Conservation (phyloP, 108 stramenopile genomes). For the Schizochytrium sp. region DNA sequence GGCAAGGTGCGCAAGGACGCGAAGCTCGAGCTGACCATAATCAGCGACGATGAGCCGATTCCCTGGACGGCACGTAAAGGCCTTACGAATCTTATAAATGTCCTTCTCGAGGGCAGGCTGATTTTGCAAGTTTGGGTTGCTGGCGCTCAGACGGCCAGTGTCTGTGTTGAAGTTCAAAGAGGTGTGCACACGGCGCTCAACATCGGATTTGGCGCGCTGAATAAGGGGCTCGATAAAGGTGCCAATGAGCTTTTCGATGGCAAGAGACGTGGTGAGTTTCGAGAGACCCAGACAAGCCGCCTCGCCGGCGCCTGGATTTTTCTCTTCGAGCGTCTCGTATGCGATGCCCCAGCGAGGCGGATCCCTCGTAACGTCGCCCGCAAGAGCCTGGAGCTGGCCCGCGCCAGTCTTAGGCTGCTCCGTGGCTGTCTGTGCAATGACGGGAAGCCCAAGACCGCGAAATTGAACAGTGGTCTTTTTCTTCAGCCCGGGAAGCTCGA, state of each 20-base stretch:
- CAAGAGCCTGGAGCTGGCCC: slow-evolving; percentile 68
- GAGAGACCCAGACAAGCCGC: slow-evolving; percentile 82
- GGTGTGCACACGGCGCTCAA: slow-evolving; percentile 84
- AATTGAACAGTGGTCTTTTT: background rate
- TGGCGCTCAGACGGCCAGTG: slow-evolving; percentile 87
- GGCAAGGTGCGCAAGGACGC: slow-evolving; percentile 86
- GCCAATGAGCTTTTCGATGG: slow-evolving; percentile 93
- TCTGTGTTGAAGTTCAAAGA: slow-evolving; percentile 96
- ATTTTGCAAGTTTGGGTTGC: slow-evolving; percentile 95
- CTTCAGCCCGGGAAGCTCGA: background rate
- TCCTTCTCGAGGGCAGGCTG: slow-evolving; percentile 99
- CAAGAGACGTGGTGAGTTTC: slow-evolving; percentile 72
- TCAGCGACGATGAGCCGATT: slow-evolving; percentile 92
- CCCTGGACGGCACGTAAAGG: slow-evolving; percentile 79
- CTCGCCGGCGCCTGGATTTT: slow-evolving; percentile 54
- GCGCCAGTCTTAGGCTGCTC: slow-evolving; percentile 81
- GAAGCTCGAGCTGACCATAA: slow-evolving; percentile 96
- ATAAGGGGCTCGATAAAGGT: slow-evolving; percentile 71
- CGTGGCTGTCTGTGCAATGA: slow-evolving; percentile 40
- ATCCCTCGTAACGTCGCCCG: slow-evolving; percentile 72
- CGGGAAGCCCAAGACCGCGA: background rate
- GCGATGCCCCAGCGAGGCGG: slow-evolving; percentile 79
- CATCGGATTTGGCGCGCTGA: slow-evolving; percentile 60
- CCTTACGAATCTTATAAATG: slow-evolving; percentile 77
- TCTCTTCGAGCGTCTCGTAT: slow-evolving; percentile 70